Evolutionary conservation across 257 asterid species (phyloP), one percentile per base, ranked within the genome.

Genomic region (Parsonsia alboflavescens): DNA sequence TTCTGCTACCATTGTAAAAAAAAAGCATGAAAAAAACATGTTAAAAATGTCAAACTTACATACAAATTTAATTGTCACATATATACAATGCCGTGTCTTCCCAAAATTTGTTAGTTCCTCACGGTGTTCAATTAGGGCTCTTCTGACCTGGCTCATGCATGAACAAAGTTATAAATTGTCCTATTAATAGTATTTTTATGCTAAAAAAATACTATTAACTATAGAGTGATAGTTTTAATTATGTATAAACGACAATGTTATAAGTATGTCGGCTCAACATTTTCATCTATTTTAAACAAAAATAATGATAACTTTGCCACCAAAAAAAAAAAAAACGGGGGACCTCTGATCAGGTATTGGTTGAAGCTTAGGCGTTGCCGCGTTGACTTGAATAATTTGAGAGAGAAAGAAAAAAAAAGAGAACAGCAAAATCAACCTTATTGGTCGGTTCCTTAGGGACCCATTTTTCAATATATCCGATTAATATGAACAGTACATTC

Each of bases 351-450:
- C 16, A 0, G 48, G 46, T 36, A 46, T 63, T 63, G 36, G 68
- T 78, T 66, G 24, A 54, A 11, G 75, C 26, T 56, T 78, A 44
- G 74, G 77, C 44, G 73, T 66, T 78, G 81, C 65, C 81, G 77
- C 44, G 73, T 66, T 78, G 81, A 72, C 81, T 56, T 42, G 17
- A 42, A 56, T 65, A 28, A 2, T 63, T 63, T 5, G 26, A 33
- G 3, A 33, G 3, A 33, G 3, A 33, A 33, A 26, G 53, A 30
- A 9, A 10, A 44, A 78, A 66, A 56, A 39, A 65, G 39, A 30
- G 62, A 33, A 8, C 42, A 15, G 7, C 39, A 22, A 66, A 46
- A 53, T 15, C 28, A 71, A 26, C 62, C 19, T 44, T 46, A 44
- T 10, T 66, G 58, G 71, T 46, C 71, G 78, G 78, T 78, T 53